These are phyloP conservation scores for Pseudoscleropodium purum DNA, from an alignment of 225 moss, liverwort and hornwort genomes.

Conservation along the genomic window DNA sequence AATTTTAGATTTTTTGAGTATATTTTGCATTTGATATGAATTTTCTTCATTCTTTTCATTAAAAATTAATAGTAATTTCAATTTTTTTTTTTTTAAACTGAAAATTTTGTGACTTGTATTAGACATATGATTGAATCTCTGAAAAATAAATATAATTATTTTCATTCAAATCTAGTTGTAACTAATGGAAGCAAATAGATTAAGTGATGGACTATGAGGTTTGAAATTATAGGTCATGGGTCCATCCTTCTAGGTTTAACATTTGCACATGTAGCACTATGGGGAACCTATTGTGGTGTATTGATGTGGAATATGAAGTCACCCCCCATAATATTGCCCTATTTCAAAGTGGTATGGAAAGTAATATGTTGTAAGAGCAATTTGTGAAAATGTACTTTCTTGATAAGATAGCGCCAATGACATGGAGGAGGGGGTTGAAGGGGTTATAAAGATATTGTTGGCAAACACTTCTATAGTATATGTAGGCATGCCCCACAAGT, in stretches of 20 bases:
- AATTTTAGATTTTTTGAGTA: not conserved
- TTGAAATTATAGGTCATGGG: not conserved
- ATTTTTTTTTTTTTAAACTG: not conserved
- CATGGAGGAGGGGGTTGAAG: not conserved
- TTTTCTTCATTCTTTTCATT: not conserved
- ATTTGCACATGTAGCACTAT: not conserved
- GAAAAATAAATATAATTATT: not conserved
- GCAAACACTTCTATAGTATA: not conserved
- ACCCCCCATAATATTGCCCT: fast-evolving
- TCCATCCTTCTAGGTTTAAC: fast-evolving
- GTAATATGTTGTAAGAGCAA: too few species aligned
- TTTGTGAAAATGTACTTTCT: not conserved
- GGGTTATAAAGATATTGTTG: not conserved
- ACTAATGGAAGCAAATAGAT: not conserved
- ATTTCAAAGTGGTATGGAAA: not conserved
- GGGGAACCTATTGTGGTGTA: not conserved
- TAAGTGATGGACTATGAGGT: not conserved
- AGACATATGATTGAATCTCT: not conserved
- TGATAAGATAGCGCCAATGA: not conserved
- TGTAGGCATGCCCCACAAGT: fast-evolving
- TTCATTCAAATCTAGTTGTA: not conserved
- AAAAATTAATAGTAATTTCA: not conserved
- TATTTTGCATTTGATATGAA: not conserved
- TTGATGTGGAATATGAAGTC: not conserved
- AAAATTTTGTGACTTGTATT: not conserved